Percentiles rank a stretch among this genome's conserved stretches.
Evolutionary conservation across 345 rosid genomes (phyloP).

Genomic region (Boechera retrofracta): DNA sequence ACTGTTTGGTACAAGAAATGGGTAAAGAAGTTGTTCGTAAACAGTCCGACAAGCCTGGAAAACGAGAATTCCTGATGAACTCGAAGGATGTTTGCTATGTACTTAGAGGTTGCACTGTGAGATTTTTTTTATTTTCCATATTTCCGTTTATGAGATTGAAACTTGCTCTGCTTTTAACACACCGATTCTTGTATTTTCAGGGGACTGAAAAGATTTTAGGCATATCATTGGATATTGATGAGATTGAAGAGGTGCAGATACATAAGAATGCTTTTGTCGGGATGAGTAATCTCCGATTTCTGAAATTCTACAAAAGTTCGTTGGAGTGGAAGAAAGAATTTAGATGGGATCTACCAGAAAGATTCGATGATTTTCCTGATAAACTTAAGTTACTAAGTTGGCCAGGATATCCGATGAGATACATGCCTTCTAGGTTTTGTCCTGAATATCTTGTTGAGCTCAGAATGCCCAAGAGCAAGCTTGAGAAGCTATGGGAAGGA

Average conservation of each 20-base stretch:
- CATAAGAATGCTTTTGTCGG: conserved; percentile 11
- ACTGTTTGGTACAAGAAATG: conserved; percentile 45
- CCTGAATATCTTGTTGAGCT: conserved; percentile 33
- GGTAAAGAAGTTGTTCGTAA: conserved; percentile 37
- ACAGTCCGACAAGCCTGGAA: conserved; percentile 33
- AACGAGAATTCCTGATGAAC: conserved; percentile 39
- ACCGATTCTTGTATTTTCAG: conserved; percentile 21
- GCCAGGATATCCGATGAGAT: conserved; percentile 34
- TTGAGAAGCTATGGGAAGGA: conserved; percentile 21
- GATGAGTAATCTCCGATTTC: conserved; percentile 40
- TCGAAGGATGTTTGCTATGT: conserved; percentile 40
- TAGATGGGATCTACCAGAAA: neutral
- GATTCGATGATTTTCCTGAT: conserved; percentile 8
- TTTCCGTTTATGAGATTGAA: too few species aligned
- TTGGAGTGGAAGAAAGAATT: conserved; percentile 10
- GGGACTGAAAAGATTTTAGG: conserved; percentile 43
- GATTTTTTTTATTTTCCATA: neutral
- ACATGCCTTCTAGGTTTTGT: conserved; percentile 31
- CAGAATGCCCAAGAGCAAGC: conserved; percentile 29
- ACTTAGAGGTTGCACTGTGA: conserved; percentile 16
- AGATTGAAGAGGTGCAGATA: neutral
- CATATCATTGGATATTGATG: conserved; percentile 29
- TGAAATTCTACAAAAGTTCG: conserved; percentile 23
- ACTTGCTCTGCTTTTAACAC: accelerated
- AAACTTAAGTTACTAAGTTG: conserved; percentile 33